phyloP scores from a whole-genome alignment of 208 protist genomes.

The Giardia muris region DNA sequence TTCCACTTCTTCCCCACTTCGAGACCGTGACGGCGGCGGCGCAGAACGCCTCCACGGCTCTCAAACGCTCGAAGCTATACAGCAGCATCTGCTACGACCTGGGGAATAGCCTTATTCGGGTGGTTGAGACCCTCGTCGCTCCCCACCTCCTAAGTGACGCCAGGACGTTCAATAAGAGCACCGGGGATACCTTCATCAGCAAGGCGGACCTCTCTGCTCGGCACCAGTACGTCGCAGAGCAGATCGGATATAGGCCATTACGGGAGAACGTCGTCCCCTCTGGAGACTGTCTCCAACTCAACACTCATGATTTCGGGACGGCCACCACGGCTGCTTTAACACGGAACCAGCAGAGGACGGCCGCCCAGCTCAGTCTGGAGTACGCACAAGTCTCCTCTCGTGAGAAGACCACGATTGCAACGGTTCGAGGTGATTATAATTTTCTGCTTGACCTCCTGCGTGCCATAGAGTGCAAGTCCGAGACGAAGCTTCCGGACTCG shows the following conservation, averaged over 20 bases:
- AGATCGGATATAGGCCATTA: neutral
- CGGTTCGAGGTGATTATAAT: neutral
- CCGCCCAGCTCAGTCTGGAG: neutral
- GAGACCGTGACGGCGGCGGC: neutral
- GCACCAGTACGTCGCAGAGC: neutral
- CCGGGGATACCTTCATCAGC: neutral
- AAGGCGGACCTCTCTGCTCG: neutral
- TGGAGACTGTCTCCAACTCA: neutral
- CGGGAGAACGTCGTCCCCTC: neutral
- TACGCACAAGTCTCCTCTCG: neutral
- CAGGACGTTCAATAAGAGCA: neutral
- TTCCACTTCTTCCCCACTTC: conserved; percentile 7
- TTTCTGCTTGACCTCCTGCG: neutral
- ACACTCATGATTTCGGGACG: neutral
- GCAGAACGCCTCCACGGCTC: neutral
- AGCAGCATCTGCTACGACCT: neutral
- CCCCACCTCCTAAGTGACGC: neutral
- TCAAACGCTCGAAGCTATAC: neutral
- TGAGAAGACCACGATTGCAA: neutral
- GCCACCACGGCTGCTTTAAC: neutral
- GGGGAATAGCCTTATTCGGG: neutral
- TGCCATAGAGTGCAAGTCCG: neutral
- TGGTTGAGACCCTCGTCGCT: neutral
- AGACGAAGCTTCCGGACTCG: neutral
- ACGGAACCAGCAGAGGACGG: neutral